phyloP scores from a whole-genome alignment of 345 rosid species.

The Syzygium aqueum region DNA sequence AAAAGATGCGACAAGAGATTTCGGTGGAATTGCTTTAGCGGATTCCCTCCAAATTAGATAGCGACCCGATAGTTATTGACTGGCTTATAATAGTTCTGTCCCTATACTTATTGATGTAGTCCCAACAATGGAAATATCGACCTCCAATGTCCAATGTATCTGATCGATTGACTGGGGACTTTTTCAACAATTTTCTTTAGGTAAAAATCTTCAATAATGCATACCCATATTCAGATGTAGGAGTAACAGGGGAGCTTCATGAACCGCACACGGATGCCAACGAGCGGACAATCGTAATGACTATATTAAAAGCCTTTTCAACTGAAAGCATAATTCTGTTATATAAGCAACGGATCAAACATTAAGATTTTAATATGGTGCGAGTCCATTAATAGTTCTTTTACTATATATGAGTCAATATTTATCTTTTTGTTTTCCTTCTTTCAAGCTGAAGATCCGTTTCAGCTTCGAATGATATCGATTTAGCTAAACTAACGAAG shows the following conservation, averaged over 20 bases:
- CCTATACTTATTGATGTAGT: no score
- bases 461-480: accelerated
- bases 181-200: background rate
- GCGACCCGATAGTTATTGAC: background rate
- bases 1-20: no score
- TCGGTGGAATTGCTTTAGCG: background rate
- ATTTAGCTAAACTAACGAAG: background rate
- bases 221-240: background rate
- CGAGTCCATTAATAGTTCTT: background rate
- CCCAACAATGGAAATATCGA: no score
- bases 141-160: background rate
- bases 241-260: background rate
- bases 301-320: background rate
- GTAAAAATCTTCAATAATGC: background rate
- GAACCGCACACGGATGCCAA: background rate
- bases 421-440: background rate
- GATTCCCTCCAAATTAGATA: background rate
- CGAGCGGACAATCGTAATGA: background rate
- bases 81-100: no score
- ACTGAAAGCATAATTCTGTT: background rate
- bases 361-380: background rate
- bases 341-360: background rate
- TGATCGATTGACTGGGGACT: background rate
- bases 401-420: background rate
- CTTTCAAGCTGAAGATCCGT: background rate